Evolutionary conservation across 768 basidiomycete genomes (phyloP), one percentile per base, ranked within the genome.

Genomic region (Hygrocybe coccinea): DNA sequence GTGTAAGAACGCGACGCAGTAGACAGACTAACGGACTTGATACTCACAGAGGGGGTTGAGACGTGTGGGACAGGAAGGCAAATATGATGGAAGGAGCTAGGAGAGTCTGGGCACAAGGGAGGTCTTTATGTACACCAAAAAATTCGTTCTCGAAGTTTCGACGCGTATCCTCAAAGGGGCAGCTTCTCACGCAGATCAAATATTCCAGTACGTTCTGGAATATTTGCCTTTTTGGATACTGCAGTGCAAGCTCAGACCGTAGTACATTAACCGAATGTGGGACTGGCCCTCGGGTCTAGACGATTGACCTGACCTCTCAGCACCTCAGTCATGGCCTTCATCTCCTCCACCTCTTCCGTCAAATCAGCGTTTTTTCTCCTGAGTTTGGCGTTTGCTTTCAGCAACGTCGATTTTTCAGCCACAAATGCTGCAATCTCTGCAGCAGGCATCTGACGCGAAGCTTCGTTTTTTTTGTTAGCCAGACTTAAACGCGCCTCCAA

Each of bases 251-350:
- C n/a, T n/a, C n/a, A n/a, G n/a, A n/a, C n/a, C n/a, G n/a, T n/a
- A n/a, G n/a, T n/a, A n/a, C n/a, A n/a, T n/a, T n/a, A n/a, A n/a
- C n/a, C n/a, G 15, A 71, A 57, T 52, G 70, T 50, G 29, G 78
- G 68, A 61, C 79, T 79, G 38, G 73, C 67, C 51, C 77, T 73
- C 3, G 79, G 74, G 52, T 81, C 79, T 49, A 76, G 76, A 8
- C 82, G 82, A 52, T 73, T 79, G 47, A 79, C 69, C 60, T 83
- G 80, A 47, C 74, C 78, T 60, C 80, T 86, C 62, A 89, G 66
- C 19, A 82, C 62, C 61, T 90, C 87, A 10, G 90, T 75, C 77
- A 86, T 88, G 21, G 82, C 85, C 55, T 77, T 77, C 69, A 90
- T 67, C 62, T 89, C 87, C 58, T 89, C 74, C 3, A 75, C 61